Conservation (phyloP, 805 yeast species). For the Zygoascus biomembranicola region DNA sequence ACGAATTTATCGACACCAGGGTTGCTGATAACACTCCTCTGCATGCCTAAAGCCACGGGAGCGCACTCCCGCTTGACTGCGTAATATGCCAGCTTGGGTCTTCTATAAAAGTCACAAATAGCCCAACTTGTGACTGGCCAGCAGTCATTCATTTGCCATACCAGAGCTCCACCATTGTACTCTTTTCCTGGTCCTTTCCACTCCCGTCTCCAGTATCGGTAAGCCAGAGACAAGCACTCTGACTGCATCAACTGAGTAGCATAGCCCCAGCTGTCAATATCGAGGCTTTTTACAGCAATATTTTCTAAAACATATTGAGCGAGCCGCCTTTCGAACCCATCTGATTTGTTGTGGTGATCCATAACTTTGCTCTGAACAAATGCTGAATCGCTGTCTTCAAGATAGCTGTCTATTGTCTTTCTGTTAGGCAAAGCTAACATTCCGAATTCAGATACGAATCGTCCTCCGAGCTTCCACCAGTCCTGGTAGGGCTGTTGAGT, state of each 20-base stretch:
- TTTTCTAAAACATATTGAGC: constrained; percentile 41
- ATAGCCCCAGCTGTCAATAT: constrained; percentile 38
- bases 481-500: constrained; percentile 41
- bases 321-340: constrained; percentile 38
- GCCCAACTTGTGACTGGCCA: constrained; percentile 49
- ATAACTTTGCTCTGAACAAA: constrained; percentile 38
- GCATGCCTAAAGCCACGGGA: constrained; percentile 30
- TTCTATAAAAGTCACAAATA: constrained; percentile 33
- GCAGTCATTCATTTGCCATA: constrained; percentile 49
- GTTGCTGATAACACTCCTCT: constrained; percentile 20
- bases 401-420: constrained; percentile 31
- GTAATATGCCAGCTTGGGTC: constrained; percentile 41
- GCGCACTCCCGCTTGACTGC: constrained; percentile 38
- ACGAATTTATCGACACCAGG: constrained; percentile 22
- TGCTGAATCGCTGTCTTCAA: constrained; percentile 32
- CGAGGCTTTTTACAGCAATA: constrained; percentile 30
- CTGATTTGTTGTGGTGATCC: constrained; percentile 43
- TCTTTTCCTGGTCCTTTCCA: constrained; percentile 35
- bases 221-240: constrained; percentile 41
- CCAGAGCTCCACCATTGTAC: constrained; percentile 38
- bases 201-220: constrained; percentile 38
- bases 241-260: constrained; percentile 47
- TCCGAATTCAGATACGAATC: constrained; percentile 48
- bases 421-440: constrained; percentile 40
- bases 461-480: constrained; percentile 39